Base-by-base conservation (phyloP, 148 eudicot species). In the Simmondsia chinensis region DNA sequence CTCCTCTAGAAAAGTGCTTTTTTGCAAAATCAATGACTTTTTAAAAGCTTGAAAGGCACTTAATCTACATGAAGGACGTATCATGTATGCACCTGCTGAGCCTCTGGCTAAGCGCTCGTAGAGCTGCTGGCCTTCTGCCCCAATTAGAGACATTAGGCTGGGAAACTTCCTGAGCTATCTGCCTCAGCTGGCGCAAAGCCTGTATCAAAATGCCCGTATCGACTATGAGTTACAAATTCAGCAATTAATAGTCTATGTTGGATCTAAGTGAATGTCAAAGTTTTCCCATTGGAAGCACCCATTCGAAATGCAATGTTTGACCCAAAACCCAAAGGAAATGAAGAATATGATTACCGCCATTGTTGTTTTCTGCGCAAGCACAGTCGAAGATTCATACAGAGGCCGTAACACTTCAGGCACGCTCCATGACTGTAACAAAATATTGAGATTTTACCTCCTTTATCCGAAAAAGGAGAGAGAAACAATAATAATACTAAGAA, bases 341-440 rank as follows among this genome's bases (percentile, higher is more conserved):
- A n/a, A n/a, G n/a, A n/a, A n/a, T n/a, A n/a, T 7, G 1, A 45
- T 31, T 66, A 82, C 93, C 32, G 82, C 75, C 76, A 82, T 78
- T 41, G 93, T 82, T 30, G 81, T 72, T 68, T 78, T 82, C 50
- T 82, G 93, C 57, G 93, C 77, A 33, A 82, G 65, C 32, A 75
- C 79, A n/a, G 85, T 66, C 37, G 93, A 77, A 26, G 93, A 82
- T 54, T 82, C 93, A 36, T 82, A 82, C 50, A 82, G 46, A 41
- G 93, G 93, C 9, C 93, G 93, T 37, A 82, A 41, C 29, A 82
- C 93, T 65, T 82, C 93, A 28, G 93, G 93, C 54, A 82, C 93
- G 52, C 79, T 77, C 93, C 85, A 75, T 5, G 93, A 77, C 93
- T 70, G 46, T 49, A 49, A 11, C 27, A 54, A n/a, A 24, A 39